These are phyloP conservation scores for Colletotrichum somersetense DNA, from an alignment of 2,329 filamentous ascomycete genomes.

Conservation along the genomic window DNA sequence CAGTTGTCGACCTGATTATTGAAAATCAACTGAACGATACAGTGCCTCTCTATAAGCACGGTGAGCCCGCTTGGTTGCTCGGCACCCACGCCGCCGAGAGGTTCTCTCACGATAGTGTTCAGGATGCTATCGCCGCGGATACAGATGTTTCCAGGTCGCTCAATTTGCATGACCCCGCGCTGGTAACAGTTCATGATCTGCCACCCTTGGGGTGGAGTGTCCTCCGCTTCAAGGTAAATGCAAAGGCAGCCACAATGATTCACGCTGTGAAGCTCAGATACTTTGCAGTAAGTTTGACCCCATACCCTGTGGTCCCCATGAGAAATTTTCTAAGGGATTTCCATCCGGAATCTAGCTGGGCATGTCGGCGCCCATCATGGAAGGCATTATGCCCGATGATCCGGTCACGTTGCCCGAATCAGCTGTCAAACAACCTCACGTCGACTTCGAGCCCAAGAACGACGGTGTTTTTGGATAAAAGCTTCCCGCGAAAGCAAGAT, in stretches of 20 bases:
- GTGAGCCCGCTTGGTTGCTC: constrained; percentile 43
- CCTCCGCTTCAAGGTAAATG: constrained; percentile 27
- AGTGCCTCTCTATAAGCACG: constrained; percentile 44
- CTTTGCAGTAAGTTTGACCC: constrained; percentile 26
- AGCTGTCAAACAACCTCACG: constrained; percentile 21
- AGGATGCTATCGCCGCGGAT: constrained; percentile 7
- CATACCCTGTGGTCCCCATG: too few relatives aligned
- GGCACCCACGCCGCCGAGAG: constrained; percentile 19
- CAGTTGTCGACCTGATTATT: constrained; percentile 41
- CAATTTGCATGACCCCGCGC: constrained; percentile 11
- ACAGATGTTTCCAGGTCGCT: neutral
- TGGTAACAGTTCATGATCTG: constrained; percentile 30
- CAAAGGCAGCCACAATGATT: constrained; percentile 36
- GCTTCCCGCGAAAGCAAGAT: neutral
- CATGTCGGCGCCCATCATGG: constrained; percentile 37
- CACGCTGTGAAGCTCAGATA: constrained; percentile 38
- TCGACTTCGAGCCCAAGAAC: constrained; percentile 31
- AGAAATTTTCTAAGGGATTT: too few relatives aligned
- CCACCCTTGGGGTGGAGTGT: constrained; percentile 34
- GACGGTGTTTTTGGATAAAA: constrained; percentile 29
- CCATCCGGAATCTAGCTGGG: constrained; percentile 15
- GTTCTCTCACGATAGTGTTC: constrained; percentile 34
- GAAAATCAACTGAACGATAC: constrained; percentile 35
- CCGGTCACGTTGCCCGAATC: constrained; percentile 14
- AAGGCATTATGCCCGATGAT: constrained; percentile 23